Evolutionary conservation across 73 alveolate species (phyloP).

Genomic region (Tetrahymena malaccensis): DNA sequence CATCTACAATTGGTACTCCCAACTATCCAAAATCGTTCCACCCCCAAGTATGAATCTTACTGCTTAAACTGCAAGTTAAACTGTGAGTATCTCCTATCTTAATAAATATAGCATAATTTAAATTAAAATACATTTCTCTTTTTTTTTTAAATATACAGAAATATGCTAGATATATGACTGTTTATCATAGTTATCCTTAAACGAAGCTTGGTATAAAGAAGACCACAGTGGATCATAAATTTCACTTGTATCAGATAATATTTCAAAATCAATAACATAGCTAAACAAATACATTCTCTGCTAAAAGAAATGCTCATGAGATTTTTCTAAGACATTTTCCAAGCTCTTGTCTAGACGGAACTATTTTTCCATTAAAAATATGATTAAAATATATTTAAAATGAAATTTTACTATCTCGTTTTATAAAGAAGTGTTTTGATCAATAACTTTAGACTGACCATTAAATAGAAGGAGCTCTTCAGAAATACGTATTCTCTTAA

Average conservation of each 20-base stretch:
- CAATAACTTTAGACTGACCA: background rate
- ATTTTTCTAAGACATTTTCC: background rate
- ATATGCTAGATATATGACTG: background rate
- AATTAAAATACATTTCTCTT: background rate
- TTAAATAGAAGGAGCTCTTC: background rate
- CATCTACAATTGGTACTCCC: background rate
- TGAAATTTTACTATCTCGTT: background rate
- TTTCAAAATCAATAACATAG: slow-evolving; percentile 28
- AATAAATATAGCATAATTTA: background rate
- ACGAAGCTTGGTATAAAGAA: slow-evolving; percentile 18
- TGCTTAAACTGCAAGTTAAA: slow-evolving; percentile 53
- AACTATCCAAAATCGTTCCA: slow-evolving; percentile 72
- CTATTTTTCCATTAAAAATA: background rate
- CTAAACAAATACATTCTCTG: slow-evolving; percentile 29
- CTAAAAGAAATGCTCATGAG: background rate
- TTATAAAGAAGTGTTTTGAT: background rate
- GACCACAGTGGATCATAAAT: slow-evolving; percentile 35
- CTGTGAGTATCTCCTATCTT: slow-evolving; percentile 70
- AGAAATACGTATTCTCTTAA: background rate
- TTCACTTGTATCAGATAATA: slow-evolving; percentile 29
- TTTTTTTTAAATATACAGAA: background rate
- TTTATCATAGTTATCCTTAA: slow-evolving; percentile 33
- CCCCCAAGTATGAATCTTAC: slow-evolving; percentile 75
- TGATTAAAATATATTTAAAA: background rate
- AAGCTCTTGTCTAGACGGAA: background rate